Base-by-base conservation (phyloP, 495 filamentous ascomycete species). In the Aspergillus heteromorphus region DNA sequence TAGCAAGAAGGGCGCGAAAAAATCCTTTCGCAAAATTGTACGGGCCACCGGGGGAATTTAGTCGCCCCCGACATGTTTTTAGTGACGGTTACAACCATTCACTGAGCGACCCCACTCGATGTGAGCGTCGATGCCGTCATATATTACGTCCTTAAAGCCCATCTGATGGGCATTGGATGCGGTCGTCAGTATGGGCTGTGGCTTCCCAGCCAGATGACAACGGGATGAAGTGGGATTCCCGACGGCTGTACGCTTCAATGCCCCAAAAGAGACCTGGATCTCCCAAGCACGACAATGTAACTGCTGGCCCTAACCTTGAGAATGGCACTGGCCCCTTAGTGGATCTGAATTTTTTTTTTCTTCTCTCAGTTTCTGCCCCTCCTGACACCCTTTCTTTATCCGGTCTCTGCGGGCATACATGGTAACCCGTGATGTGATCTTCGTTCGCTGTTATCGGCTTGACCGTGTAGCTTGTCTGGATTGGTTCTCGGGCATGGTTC, bases 1-100 rank as follows among this genome's bases (percentile, higher is more conserved):
- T n/a, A 50, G 52, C 40, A 42, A 43, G 47, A 48, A 25, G 48
- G 21, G 20, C 21, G 48, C 17, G 52, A 58, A 40, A 40, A 49
- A 47, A 3, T 29, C 43, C 43, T 47, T 9, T 13, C 13, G 34
- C n/a, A 38, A 38, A 38, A n/a, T 38, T 38, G 34, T 38, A n/a
- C 34, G 34, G 34, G 34, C 34, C 34, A n/a, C 34, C n/a, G 34
- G 34, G 13, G 31, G 31, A 2, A 11, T 10, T 36, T 36, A 36
- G 31, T 14, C 8, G 2, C 31, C 31, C 13, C 31, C 31, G 9
- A 5, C 34, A n/a, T 38, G n/a, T 38, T 38, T 5, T n/a, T 27
- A 27, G 23, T 27, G 23, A 27, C 3, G 7, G 23, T 27, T n/a
- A 38, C 34, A 5, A 38, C 13, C 34, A 38, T 14, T n/a, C 34